These are phyloP conservation scores for Suillus lakei DNA, from an alignment of 768 basidiomycete species.

Conservation along the genomic window DNA sequence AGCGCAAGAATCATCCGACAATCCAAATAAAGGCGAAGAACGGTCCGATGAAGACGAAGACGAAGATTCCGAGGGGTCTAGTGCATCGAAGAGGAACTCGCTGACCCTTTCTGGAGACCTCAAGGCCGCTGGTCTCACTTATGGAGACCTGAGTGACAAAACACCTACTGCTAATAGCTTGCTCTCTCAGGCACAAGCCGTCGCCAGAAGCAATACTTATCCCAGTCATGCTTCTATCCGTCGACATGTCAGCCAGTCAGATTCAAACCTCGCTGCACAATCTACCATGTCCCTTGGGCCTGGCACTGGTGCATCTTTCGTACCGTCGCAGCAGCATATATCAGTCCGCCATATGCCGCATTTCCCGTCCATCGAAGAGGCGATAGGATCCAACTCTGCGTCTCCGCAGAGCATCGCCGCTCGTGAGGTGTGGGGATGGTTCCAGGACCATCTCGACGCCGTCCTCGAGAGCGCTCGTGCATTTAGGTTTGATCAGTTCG, in stretches of 20 bases:
- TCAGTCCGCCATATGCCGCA: conserved; percentile 80
- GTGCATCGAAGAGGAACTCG: conserved; percentile 78
- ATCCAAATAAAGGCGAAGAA: conserved; percentile 63
- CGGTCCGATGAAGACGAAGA: conserved; percentile 86
- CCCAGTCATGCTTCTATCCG: conserved; percentile 79
- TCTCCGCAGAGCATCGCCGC: conserved; percentile 79
- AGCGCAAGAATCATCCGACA: conserved; percentile 72
- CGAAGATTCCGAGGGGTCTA: conserved; percentile 80
- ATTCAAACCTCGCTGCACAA: conserved; percentile 55
- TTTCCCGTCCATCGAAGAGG: conserved; percentile 88
- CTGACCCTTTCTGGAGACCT: conserved; percentile 65
- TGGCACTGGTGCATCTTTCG: conserved; percentile 50
- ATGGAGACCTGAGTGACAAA: conserved; percentile 78
- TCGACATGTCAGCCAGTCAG: conserved; percentile 64
- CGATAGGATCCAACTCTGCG: conserved; percentile 74
- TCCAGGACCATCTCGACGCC: conserved; percentile 88
- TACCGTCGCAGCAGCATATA: conserved; percentile 50
- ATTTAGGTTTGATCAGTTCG: conserved; percentile 89
- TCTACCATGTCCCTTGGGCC: conserved; percentile 61
- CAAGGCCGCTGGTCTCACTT: conserved; percentile 57
- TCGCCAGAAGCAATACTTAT: conserved; percentile 59
- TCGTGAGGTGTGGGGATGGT: conserved; percentile 90
- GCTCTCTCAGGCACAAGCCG: conserved; percentile 75
- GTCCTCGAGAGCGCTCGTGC: conserved; percentile 77
- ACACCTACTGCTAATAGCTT: conserved; percentile 83